phyloP scores from a whole-genome alignment of 2,329 filamentous ascomycete genomes.

The Penicillium sp. region DNA sequence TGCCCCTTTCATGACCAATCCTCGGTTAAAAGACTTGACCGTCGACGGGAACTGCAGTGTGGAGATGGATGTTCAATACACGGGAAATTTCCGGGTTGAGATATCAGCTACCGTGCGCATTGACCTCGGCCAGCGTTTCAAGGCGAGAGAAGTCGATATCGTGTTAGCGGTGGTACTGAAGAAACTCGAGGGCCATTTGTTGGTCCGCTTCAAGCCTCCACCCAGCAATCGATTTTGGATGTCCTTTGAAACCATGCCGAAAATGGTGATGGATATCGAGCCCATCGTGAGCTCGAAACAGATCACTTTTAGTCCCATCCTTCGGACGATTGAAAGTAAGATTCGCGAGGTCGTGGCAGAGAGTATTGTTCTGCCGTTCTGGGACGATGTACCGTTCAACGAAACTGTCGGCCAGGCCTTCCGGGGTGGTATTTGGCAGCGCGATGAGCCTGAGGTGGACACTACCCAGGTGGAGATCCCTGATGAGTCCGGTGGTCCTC shows the following conservation, averaged over 20 bases:
- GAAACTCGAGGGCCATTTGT: slow-evolving; percentile 79
- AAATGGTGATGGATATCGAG: slow-evolving; percentile 91
- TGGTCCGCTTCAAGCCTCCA: slow-evolving; percentile 89
- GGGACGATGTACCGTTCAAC: slow-evolving; percentile 94
- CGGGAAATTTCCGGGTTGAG: slow-evolving; percentile 85
- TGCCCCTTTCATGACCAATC: slow-evolving; percentile 86
- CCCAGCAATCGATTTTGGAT: slow-evolving; percentile 97
- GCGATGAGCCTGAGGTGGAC: slow-evolving; percentile 49
- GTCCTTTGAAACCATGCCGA: slow-evolving; percentile 89
- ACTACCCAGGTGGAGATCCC: slow-evolving; percentile 41
- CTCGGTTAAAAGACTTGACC: slow-evolving; percentile 83
- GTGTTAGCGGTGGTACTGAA: slow-evolving; percentile 84
- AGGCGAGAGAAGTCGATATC: slow-evolving; percentile 85
- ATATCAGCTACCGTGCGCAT: slow-evolving; percentile 92
- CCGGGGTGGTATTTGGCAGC: slow-evolving; percentile 81
- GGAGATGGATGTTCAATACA: slow-evolving; percentile 86
- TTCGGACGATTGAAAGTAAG: slow-evolving; percentile 90
- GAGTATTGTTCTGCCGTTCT: slow-evolving; percentile 88
- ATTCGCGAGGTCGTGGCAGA: slow-evolving; percentile 94
- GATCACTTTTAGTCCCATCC: slow-evolving; percentile 90
- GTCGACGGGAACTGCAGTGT: slow-evolving; percentile 88
- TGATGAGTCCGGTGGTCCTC: slow-evolving; percentile 36
- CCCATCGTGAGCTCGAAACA: slow-evolving; percentile 94
- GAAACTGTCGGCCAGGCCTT: slow-evolving; percentile 76
- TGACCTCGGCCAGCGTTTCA: slow-evolving; percentile 86